These are phyloP conservation scores for Cymbopogon flexuosus DNA, from an alignment of 202 grass and related monocot species.

Conservation along the genomic window DNA sequence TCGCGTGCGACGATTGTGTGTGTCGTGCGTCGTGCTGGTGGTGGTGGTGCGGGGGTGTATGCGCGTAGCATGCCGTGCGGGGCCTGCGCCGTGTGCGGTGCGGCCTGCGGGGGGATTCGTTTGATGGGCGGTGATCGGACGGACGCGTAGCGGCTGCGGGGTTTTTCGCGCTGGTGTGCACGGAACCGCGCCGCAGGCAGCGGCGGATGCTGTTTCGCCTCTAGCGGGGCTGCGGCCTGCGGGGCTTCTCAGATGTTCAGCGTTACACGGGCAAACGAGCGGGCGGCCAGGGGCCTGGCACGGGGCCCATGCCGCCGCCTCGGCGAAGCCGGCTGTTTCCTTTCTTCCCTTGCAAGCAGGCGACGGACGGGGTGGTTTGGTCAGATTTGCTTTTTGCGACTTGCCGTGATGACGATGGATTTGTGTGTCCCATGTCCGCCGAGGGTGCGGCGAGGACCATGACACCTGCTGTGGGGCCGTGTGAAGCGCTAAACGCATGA, in stretches of 20 bases:
- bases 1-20: neutral
- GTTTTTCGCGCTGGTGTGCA: neutral
- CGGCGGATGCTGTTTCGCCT: neutral
- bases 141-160: neutral
- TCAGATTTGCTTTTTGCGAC: neutral
- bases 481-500: neutral
- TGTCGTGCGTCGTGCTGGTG: neutral
- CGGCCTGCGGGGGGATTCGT: neutral
- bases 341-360: slow-evolving; percentile 36
- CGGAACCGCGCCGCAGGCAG: slow-evolving; percentile 6
- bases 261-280: slow-evolving; percentile 23
- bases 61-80: neutral
- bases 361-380: neutral
- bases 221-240: neutral
- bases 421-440: neutral
- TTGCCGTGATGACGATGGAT: neutral
- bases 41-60: neutral
- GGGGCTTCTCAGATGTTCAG: slow-evolving; percentile 19
- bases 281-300: neutral
- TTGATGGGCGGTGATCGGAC: slow-evolving; percentile 12
- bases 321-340: neutral
- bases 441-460: neutral
- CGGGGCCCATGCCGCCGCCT: slow-evolving; percentile 15
- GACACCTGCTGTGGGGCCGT: neutral
- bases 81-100: neutral